Evolutionary conservation across 1,284 basidiomycete genomes (phyloP).

Genomic region (Malassezia equina): DNA sequence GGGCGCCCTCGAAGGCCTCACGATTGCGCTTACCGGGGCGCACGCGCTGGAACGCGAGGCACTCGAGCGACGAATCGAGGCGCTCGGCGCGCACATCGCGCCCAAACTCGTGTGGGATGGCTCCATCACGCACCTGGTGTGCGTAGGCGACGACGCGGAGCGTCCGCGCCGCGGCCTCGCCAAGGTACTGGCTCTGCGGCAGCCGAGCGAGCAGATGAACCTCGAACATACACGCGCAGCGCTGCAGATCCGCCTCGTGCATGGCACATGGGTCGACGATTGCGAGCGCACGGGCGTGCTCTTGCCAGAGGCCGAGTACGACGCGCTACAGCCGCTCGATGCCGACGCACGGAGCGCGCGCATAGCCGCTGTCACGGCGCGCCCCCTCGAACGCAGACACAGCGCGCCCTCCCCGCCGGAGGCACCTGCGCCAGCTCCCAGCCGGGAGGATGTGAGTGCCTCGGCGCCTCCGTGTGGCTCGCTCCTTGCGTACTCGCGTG

Average conservation of each 20-base stretch:
- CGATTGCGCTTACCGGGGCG: constrained; percentile 47
- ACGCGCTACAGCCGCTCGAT: constrained; percentile 21
- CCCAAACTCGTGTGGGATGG: constrained; percentile 44
- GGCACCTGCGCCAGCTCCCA: not conserved
- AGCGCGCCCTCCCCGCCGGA: not conserved
- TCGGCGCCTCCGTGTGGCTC: not conserved
- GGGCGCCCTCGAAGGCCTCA: constrained; percentile 58
- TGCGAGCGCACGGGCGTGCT: constrained; percentile 59
- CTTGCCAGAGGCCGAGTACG: constrained; percentile 27
- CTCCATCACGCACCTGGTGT: constrained; percentile 48
- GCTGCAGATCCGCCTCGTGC: constrained; percentile 61
- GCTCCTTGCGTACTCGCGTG: constrained; percentile 1
- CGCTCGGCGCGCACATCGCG: constrained; percentile 10
- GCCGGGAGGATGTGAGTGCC: not conserved
- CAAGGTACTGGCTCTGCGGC: constrained; percentile 21
- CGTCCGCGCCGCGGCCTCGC: constrained; percentile 50
- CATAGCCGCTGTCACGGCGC: not conserved
- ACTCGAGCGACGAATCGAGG: constrained; percentile 20
- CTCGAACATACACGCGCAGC: constrained; percentile 47
- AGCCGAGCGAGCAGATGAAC: not conserved
- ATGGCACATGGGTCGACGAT: constrained; percentile 81
- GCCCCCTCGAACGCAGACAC: constrained; percentile 2
- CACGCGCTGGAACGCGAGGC: constrained; percentile 7
- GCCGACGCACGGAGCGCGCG: not conserved
- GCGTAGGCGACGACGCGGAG: constrained; percentile 3